Base-by-base conservation (phyloP, 2,329 filamentous ascomycete species). In the Hawksworthiomyces lignivorus region DNA sequence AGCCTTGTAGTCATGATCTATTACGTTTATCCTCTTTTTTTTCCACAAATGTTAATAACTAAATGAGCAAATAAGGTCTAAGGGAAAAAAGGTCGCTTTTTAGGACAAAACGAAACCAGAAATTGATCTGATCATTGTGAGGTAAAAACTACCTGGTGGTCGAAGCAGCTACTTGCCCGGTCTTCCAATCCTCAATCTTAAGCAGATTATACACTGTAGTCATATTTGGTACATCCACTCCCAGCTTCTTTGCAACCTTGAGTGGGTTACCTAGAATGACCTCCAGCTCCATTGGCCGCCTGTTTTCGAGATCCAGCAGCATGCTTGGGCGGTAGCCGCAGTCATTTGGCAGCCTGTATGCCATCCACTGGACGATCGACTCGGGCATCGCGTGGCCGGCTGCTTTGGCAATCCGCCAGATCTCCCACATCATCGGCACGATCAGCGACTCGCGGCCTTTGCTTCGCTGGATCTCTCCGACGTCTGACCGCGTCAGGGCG, bases 191-290 rank as follows among this genome's bases (percentile, higher is more conserved):
- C 35, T 46, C 48, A 2, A 50, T 36, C 21, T 36, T n/a, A n/a
- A 48, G 27, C 46, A 48, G 35, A n/a, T 32, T 33, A 21, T 44
- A 37, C 10, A 46, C 46, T 9, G 36, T 39, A 9, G 43, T 40
- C 36, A 48, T 26, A 7, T 31, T 26, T 3, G 46, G 46, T 24
- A 40, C 41, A 6, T 29, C 19, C 17, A 48, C 46, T 14, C 46
- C 43, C 7, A 48, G 40, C 6, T 20, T 10, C 7, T 8, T 11
- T 3, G 47, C 60, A 33, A 56, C 39, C 36, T 48, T 48, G n/a
- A 57, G 52, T 15, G 48, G 48, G 43, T 60, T 60, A 14, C 58
- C 58, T n/a, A 62, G 51, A 22, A 62, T 58, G 18, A 58, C 57
- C 40, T 62, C 58, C 8, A 55, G 53, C 52, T 62, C 58, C 34